A percentile compares a stretch with the other conserved stretches of the same genome.
Evolutionary conservation across 768 basidiomycete species (phyloP).

Genomic region (Mycena rebaudengoi): DNA sequence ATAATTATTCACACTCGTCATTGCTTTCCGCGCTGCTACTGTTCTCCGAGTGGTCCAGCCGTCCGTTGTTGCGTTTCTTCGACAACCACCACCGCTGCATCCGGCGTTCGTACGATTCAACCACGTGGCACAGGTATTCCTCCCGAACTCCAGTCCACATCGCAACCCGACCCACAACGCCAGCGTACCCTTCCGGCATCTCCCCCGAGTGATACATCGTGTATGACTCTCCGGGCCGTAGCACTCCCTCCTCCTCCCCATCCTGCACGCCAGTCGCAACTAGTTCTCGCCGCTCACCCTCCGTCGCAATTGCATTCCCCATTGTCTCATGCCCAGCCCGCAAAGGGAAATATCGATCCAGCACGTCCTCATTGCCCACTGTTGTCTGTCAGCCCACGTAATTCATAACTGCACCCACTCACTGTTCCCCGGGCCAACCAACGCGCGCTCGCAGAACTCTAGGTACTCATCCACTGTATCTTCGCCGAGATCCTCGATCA

Average conservation of each 20-base stretch:
- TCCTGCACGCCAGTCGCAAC: constrained; percentile 24
- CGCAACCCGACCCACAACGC: constrained; percentile 61
- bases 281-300: background rate
- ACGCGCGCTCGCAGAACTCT: constrained; percentile 65
- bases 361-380: constrained; percentile 40
- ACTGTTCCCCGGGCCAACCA: constrained; percentile 47
- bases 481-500: constrained; percentile 60
- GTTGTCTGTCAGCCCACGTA: constrained; percentile 19
- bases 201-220: constrained; percentile 76
- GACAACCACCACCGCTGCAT: constrained; percentile 59
- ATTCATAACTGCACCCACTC: constrained; percentile 22
- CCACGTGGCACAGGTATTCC: constrained; percentile 60
- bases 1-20: too few relatives aligned
- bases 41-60: background rate
- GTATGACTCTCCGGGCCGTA: constrained; percentile 68
- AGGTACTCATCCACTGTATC: constrained; percentile 70
- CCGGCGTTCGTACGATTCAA: constrained; percentile 75
- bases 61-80: constrained; percentile 29
- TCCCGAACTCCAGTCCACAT: constrained; percentile 62
- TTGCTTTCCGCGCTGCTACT: too few relatives aligned
- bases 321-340: constrained; percentile 11
- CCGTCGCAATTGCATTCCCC: constrained; percentile 17
- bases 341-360: constrained; percentile 55
- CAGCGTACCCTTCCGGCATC: constrained; percentile 57
- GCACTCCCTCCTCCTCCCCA: constrained; percentile 15